Evolutionary conservation across 1,284 basidiomycete genomes (phyloP), one percentile per base, ranked within the genome.

Genomic region (Coniferiporia weirii): DNA sequence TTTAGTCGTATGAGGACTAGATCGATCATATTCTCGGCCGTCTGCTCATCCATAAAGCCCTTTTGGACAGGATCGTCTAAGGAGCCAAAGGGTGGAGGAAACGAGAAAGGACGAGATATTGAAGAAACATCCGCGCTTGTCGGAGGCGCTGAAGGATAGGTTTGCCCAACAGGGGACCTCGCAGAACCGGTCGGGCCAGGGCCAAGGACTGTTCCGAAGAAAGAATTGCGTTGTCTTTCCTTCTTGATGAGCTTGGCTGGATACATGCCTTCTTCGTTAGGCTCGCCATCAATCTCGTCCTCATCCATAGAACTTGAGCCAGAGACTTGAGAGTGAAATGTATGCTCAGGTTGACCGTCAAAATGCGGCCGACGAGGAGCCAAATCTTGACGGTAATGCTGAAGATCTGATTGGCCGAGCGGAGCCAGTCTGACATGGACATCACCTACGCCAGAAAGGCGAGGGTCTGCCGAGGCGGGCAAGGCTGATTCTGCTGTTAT

Each of bases 121-220:
- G 71, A 75, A 59, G 61, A 67, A 63, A 60, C 71, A 72, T 56
- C 48, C 12, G 27, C 51, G 10, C 20, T 45, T 19, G 56, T 52
- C 4, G 60, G 22, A 12, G 60, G 46, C 13, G 51, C 49, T n/a
- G 60, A 45, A 10, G 69, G 64, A 60, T 67, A 65, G 4, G 65
- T 61, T 32, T 62, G 65, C 60, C 63, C 69, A 57, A 20, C 59
- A 32, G 59, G 60, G 47, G 61, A 64, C 59, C 49, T 66, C 45
- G 55, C 50, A 15, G 73, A 66, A 50, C 67, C 58, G 9, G 73
- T 66, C 34, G 79, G 74, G 43, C 81, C 89, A 35, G 79, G 74
- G 43, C 81, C 89, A 66, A 92, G 81, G 61, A 92, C 88, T 12
- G 87, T 90, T 65, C 84, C 79, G 71, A 92, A 90, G 74, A 90